Conservation (phyloP, 1,139 yeast species). For the Hansenula lynferdii region DNA sequence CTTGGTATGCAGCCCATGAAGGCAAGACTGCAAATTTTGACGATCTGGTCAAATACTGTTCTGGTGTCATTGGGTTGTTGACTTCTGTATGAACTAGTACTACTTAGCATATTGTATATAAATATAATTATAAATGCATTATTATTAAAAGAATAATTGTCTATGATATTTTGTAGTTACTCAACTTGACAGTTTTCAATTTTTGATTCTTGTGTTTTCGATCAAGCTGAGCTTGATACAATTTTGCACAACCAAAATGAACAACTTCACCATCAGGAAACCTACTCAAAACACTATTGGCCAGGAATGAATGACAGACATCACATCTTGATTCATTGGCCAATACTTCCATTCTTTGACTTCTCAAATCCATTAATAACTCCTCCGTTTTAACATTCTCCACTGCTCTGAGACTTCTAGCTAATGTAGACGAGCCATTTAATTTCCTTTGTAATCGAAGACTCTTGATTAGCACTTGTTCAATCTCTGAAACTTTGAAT, state of each 20-base stretch:
- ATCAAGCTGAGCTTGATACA: constrained; percentile 1
- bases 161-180: constrained; percentile 9
- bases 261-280: constrained; percentile 41
- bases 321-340: constrained; percentile 34
- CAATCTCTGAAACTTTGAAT: constrained; percentile 33
- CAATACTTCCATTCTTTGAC: constrained; percentile 2
- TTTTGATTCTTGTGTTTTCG: neutral
- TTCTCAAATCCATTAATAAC: constrained; percentile 27
- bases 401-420: constrained; percentile 33
- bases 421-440: constrained; percentile 22
- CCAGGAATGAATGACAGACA: constrained; percentile 57
- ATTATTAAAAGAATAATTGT: neutral
- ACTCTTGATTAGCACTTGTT: constrained; percentile 42
- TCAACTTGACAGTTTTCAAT: constrained; percentile 12
- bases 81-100: constrained; percentile 22
- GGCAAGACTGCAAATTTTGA: constrained; percentile 50
- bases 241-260: constrained; percentile 62
- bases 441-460: constrained; percentile 33
- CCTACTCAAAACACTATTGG: constrained; percentile 56
- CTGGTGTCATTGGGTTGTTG: constrained; percentile 73
- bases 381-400: constrained; percentile 32
- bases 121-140: constrained; percentile 8
- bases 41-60: constrained; percentile 70
- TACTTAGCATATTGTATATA: constrained; percentile 16
- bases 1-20: constrained; percentile 45